Percentiles rank a stretch among this genome's conserved stretches.
phyloP scores from a whole-genome alignment of 1,284 basidiomycete species.

The Blastosporella zonata region DNA sequence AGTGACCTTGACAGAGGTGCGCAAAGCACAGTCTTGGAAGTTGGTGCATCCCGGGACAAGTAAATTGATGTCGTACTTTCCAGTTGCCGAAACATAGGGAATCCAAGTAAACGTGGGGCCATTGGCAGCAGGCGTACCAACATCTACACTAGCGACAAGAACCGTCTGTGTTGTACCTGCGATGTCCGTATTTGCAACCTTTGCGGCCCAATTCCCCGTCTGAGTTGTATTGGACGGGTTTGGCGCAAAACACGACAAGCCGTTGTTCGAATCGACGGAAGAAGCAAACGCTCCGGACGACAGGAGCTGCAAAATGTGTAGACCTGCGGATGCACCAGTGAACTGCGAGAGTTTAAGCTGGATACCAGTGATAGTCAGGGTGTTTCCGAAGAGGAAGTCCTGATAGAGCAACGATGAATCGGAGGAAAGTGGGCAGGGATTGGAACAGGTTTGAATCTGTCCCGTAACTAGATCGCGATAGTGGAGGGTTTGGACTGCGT shows the following conservation, averaged over 20 bases:
- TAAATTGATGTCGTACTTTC: constrained; percentile 82
- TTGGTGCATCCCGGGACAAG: constrained; percentile 84
- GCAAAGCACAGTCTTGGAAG: constrained; percentile 75
- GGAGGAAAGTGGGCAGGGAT: constrained; percentile 72
- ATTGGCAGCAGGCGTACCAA: constrained; percentile 57
- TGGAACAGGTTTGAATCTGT: constrained; percentile 68
- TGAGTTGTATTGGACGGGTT: constrained; percentile 59
- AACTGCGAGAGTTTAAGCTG: constrained; percentile 80
- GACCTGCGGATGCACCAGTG: constrained; percentile 75
- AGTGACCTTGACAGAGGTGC: constrained; percentile 82
- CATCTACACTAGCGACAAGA: constrained; percentile 65
- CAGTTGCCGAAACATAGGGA: constrained; percentile 87
- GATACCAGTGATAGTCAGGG: constrained; percentile 74
- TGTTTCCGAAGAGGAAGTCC: constrained; percentile 76
- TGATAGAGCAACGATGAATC: constrained; percentile 79
- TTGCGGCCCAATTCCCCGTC: constrained; percentile 69
- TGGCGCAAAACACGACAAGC: constrained; percentile 72
- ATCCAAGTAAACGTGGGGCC: constrained; percentile 84
- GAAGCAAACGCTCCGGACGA: constrained; percentile 89
- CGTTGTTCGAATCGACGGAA: constrained; percentile 58
- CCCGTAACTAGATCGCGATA: constrained; percentile 78
- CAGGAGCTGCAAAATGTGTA: constrained; percentile 88
- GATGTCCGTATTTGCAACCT: constrained; percentile 66
- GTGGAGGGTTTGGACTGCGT: constrained; percentile 71
- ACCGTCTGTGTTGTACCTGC: constrained; percentile 79